phyloP scores from a whole-genome alignment of 345 rosid genomes.

The Populus deltoides region DNA sequence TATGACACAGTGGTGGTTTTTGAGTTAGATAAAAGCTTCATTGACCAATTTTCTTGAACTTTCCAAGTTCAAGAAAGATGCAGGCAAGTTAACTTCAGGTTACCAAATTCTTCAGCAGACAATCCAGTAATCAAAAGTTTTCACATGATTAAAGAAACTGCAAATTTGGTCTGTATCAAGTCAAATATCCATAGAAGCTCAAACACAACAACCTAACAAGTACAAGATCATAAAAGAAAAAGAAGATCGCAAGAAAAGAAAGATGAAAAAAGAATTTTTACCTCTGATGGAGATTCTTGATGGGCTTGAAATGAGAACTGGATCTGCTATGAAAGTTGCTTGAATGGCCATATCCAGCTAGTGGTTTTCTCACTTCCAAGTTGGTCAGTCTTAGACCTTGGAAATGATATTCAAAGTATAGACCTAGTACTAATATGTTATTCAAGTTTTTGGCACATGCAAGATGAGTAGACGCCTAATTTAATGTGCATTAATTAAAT shows the following conservation, averaged over 20 bases:
- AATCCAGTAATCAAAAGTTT: neutral
- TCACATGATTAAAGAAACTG: too few relatives aligned
- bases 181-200: neutral
- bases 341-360: constrained; percentile 15
- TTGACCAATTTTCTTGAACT: neutral
- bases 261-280: neutral
- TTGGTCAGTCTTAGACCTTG: too few relatives aligned
- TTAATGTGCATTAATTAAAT: too few relatives aligned
- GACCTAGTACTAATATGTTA: too few relatives aligned
- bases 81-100: neutral
- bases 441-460: too few relatives aligned
- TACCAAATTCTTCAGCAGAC: neutral
- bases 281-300: constrained; percentile 18
- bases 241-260: neutral
- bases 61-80: neutral
- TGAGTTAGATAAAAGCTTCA: too few relatives aligned
- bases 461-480: too few relatives aligned
- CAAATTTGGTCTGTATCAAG: too few relatives aligned
- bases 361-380: too few relatives aligned
- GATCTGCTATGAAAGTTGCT: constrained; percentile 7
- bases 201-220: neutral
- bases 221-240: neutral
- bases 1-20: too few relatives aligned
- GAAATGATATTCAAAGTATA: too few relatives aligned
- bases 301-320: constrained; percentile 13